Evolutionary conservation across 352 stramenopile genomes (phyloP), one percentile per base, ranked within the genome.

Genomic region (Aphanomyces stellatus): DNA sequence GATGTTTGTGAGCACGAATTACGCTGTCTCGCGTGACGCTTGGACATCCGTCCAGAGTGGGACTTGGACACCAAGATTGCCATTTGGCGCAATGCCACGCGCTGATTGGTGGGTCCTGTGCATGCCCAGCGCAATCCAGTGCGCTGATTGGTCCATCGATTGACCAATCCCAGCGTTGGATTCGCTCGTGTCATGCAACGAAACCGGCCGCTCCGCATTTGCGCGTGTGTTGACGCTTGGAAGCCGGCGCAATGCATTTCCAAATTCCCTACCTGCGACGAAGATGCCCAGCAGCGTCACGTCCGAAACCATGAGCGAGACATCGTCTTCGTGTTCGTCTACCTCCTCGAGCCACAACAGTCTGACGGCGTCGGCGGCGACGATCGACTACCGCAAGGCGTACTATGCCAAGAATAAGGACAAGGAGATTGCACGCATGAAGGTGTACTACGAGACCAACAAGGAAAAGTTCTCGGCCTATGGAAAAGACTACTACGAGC

Each of bases 401-500:
- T 57, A 57, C 27, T 57, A 57, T 30, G 49, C 49, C 22, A 57
- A 57, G 49, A 57, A 57, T 24, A 57, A 57, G 27, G 22, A 57
- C 25, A 57, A 57, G 28, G 49, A 57, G 30, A 37, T 57, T n/a
- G 49, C 49, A 24, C 49, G 49, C 22, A 57, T 57, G 49, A 57
- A 57, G 49, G 11, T 57, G 25, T 57, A 57, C 27, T 57, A 57
- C 49, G 49, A 57, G 49, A 57, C 49, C 6, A 57, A 57, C 49
- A 57, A 57, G 49, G 49, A 57, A 37, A 57, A 57, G 30, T 57
- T 57, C 27, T 34, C 17, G 17, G 49, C 49, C 17, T 57, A 57
- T 30, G 49, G 49, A 4, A 57, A 57, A 37, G 49, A 57, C 25
- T 57, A 57, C 49, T 57, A 57, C 49, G 49, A 57, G 30, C 49